phyloP scores from a whole-genome alignment of 2,329 filamentous ascomycete species.

The Aureobasidium uvarum region DNA sequence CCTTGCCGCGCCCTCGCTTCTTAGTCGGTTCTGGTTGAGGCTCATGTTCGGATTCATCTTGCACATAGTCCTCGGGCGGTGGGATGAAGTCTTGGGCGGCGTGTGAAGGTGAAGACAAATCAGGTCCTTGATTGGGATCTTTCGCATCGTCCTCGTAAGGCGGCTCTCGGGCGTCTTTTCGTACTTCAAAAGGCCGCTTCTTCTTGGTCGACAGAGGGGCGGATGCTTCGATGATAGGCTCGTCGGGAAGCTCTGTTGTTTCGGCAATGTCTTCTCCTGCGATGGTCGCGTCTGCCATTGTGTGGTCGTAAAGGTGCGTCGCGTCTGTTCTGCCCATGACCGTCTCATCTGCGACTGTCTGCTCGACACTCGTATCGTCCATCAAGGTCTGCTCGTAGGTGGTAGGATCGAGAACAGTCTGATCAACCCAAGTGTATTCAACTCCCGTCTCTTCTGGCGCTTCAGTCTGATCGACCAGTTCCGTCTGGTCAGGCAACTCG shows the following conservation, averaged over 20 bases:
- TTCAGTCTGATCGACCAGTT: conserved; percentile 20
- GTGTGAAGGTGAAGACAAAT: conserved; percentile 13
- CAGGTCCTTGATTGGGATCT: conserved; percentile 14
- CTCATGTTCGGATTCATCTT: conserved; percentile 20
- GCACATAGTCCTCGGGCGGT: conserved; percentile 11
- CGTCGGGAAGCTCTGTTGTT: conserved; percentile 1
- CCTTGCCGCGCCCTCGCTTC: conserved; percentile 21
- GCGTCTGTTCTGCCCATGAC: conserved; percentile 9
- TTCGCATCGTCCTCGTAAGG: conserved; percentile 1
- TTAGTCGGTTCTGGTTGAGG: conserved; percentile 16
- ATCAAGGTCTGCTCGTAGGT: conserved; percentile 4
- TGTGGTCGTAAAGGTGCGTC: conserved; percentile 13
- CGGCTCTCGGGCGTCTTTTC: conserved; percentile 7
- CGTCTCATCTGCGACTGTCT: conserved; percentile 15
- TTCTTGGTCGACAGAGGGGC: conserved; percentile 22
- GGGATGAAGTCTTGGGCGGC: conserved; percentile 24
- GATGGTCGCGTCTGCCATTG: conserved; percentile 10
- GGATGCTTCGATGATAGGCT: background rate
- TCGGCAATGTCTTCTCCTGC: conserved; percentile 19
- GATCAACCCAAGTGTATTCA: conserved; percentile 26
- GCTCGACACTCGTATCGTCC: conserved; percentile 11
- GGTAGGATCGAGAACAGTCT: conserved; percentile 11
- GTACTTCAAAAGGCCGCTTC: conserved; percentile 15
- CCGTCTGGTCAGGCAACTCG: conserved; percentile 27
- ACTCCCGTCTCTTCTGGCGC: conserved; percentile 17